Base-by-base conservation (phyloP, 169 alveolate genomes). In the Plasmodium berghei region DNA sequence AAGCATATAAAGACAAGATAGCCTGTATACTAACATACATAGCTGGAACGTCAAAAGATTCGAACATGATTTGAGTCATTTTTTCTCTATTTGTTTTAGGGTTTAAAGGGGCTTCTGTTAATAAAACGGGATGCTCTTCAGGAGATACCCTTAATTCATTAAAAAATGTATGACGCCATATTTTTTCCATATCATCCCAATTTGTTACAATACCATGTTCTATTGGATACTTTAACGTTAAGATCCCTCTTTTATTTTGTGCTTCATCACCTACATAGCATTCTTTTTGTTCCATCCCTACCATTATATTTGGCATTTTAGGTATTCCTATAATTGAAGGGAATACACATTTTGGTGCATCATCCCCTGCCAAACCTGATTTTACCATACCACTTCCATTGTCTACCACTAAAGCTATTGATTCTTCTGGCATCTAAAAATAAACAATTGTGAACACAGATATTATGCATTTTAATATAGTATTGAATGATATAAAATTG, bases 281-380 rank as follows among this genome's bases (percentile, higher is more conserved):
- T 72, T 98, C 99, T 94, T 97, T 98, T 92, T 97, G 98, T 88
- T 97, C 99, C 98, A 97, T 97, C 5, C 99, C 99, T 14, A 97
- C 98, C 98, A 98, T 97, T 83, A 97, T 97, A 42, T 97, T 97
- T 34, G 98, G 97, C 94, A 67, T 97, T 90, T 96, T 97, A 40
- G 99, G 99, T 73, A 99, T 93, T 16, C 99, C 99, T 22, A 99
- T 99, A 26, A 98, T 97, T 85, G 99, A 96, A 9, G 99, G 99
- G 96, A 98, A 98, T 66, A 97, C 99, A 89, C 99, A 97, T 56
- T 99, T 95, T 20, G 99, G 99, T 61, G 99, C 99, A 86, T 98
- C 99, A 69, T 98, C 99, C 14, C 99, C 99, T 28, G 99, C 99
- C 64, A 99, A 96, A 72, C 99, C 99, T 52, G 99, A 99, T 95